Evolutionary conservation across 108 stramenopile species (phyloP).

Genomic region (Skeletonema marinoi): DNA sequence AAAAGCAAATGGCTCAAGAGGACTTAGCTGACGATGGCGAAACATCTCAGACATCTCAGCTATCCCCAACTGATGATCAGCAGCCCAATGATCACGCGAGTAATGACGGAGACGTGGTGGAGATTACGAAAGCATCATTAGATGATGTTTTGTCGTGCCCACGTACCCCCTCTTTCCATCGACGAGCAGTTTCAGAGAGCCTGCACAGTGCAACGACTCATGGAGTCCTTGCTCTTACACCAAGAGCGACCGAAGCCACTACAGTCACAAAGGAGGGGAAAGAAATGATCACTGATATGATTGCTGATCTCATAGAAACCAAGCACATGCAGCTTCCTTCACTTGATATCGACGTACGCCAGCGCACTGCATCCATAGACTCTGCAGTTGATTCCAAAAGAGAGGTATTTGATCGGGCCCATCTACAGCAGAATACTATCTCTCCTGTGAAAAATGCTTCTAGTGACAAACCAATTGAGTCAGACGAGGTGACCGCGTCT

Average conservation of each 20-base stretch:
- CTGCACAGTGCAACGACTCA: conserved; percentile 2
- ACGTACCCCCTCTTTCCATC: neutral
- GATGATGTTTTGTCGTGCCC: neutral
- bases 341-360: neutral
- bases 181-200: neutral
- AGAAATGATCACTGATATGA: conserved; percentile 55
- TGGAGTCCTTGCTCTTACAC: conserved; percentile 36
- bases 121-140: neutral
- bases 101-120: neutral
- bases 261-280: conserved; percentile 42
- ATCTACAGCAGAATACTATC: neutral
- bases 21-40: neutral
- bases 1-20: conserved; percentile 11
- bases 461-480: neutral
- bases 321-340: conserved; percentile 15
- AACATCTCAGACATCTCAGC: neutral
- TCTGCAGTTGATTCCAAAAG: neutral
- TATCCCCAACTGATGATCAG: neutral
- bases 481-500: neutral
- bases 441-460: neutral
- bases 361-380: neutral
- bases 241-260: conserved; percentile 27
- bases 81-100: neutral
- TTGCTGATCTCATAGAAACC: conserved; percentile 40
- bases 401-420: neutral